Percentiles rank a stretch among this genome's conserved stretches.
These are phyloP conservation scores for Phytophthora syringae DNA, from an alignment of 352 stramenopile species.

Conservation along the genomic window DNA sequence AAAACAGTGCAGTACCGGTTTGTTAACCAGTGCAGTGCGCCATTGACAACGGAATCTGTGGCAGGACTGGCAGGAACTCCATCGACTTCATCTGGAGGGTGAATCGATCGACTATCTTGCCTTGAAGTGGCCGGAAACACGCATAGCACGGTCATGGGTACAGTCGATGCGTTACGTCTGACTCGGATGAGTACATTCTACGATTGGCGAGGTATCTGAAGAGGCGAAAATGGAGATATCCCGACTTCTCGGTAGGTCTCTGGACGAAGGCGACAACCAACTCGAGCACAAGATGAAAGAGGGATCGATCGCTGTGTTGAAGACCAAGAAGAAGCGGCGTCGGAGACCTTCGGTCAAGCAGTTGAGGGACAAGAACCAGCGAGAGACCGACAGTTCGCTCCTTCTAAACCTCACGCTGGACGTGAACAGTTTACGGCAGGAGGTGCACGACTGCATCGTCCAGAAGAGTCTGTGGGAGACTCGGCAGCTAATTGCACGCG, in stretches of 20 bases:
- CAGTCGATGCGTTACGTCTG: too few species aligned
- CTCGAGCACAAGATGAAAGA: neutral
- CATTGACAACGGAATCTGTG: too few species aligned
- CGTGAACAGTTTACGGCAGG: constrained; percentile 31
- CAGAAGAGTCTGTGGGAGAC: constrained; percentile 29
- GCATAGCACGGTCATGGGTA: neutral
- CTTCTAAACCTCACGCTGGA: constrained; percentile 30
- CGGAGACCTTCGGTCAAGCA: constrained; percentile 6
- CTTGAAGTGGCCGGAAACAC: neutral
- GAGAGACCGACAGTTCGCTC: constrained; percentile 18
- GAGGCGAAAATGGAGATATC: neutral
- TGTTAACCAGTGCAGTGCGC: too few species aligned
- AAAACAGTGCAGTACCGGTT: too few species aligned
- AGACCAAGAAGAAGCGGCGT: constrained; percentile 8
- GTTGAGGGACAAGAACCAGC: constrained; percentile 10
- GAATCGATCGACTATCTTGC: neutral
- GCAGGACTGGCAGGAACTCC: neutral
- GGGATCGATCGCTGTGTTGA: too few species aligned
- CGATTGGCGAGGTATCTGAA: neutral
- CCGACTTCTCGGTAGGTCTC: neutral
- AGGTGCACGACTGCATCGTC: constrained; percentile 35
- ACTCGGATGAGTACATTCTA: too few species aligned
- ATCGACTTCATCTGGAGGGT: constrained; percentile 33
- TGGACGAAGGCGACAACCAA: constrained; percentile 7
- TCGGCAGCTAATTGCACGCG: constrained; percentile 26